These are phyloP conservation scores for Verticillium isaacii DNA, from an alignment of 2,329 filamentous ascomycete species.

Conservation along the genomic window DNA sequence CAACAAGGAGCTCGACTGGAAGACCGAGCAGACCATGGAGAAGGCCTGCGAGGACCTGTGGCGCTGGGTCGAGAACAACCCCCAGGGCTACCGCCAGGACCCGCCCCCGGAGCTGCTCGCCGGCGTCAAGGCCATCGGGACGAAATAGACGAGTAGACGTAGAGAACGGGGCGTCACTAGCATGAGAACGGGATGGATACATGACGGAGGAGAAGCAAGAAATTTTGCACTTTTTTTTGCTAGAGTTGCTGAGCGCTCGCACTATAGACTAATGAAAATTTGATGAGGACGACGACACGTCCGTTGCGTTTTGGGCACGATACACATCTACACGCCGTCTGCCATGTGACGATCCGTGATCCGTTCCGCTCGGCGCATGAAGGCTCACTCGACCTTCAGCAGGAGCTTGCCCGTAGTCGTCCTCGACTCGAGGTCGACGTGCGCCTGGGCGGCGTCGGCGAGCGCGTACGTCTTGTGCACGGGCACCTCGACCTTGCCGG, in stretches of 20 bases:
- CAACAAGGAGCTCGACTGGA: slow-evolving; percentile 87
- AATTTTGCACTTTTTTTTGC: not conserved
- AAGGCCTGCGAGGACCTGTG: slow-evolving; percentile 91
- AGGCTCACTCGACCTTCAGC: slow-evolving; percentile 53
- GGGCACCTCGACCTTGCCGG: slow-evolving; percentile 64
- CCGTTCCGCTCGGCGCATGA: not conserved
- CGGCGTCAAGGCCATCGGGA: slow-evolving; percentile 38
- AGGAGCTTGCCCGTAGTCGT: slow-evolving; percentile 83
- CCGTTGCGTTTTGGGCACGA: not conserved
- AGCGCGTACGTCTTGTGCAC: slow-evolving; percentile 77
- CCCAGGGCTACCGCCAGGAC: slow-evolving; percentile 86
- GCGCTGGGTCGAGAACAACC: slow-evolving; percentile 97
- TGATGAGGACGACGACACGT: not conserved
- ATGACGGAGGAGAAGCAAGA: not conserved
- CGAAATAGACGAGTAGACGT: not conserved
- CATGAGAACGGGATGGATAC: not conserved
- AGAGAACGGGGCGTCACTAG: too few relatives aligned
- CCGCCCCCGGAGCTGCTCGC: slow-evolving; percentile 80
- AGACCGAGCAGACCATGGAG: slow-evolving; percentile 84
- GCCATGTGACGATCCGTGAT: not conserved
- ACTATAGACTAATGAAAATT: not conserved
- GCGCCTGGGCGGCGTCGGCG: slow-evolving; percentile 66
- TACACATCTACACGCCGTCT: not conserved
- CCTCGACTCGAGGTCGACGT: slow-evolving; percentile 73
- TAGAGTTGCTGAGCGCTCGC: not conserved